Evolutionary conservation across 2,329 filamentous ascomycete species (phyloP), one percentile per base, ranked within the genome.

Genomic region (Pestalotiopsis sp.): DNA sequence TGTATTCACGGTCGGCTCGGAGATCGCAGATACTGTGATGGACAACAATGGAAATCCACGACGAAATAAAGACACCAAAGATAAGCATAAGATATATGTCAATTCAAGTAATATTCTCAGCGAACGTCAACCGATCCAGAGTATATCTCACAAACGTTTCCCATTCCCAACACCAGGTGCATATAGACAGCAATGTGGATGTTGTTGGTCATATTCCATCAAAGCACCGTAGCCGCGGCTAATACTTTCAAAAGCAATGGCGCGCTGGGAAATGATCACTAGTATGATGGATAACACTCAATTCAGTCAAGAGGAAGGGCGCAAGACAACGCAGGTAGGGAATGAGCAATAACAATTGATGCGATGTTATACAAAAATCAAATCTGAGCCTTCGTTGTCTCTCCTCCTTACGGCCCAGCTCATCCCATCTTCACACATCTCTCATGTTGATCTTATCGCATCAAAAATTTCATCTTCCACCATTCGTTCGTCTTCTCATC

Each of bases 401-500:
- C 45, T 52, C 45, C 45, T 27, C 27, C 38, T 6, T 49, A 27
- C 31, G 52, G 36, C 39, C 27, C 31, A 23, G 12, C n/a, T 14
- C 36, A 41, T 41, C 38, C 20, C 11, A 12, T 41, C 52, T 23
- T 36, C 36, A 52, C 45, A 52, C 25, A 62, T 23, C 58, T 52
- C 20, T 52, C 64, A 38, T 39, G 64, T 45, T 31, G 64, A 14
- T 66, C 23, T 61, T 20, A 23, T 66, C 64, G 57, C 57, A 27
- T 59, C 27, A 62, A 62, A 23, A 52, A 57, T 23, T 45, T 67
- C 65, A 41, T 36, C 65, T 63, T 62, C 58, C 59, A 62, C 65
- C 65, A 57, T 52, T 60, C 52, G 57, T 49, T 67, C 65, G 14
- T 63, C 58, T 25, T 67, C 65, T 38, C 61, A n/a, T 67, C 55